Percentiles rank a stretch among this genome's conserved stretches.
Evolutionary conservation across 768 basidiomycete genomes (phyloP).

Genomic region (Tephrocybe rancida): DNA sequence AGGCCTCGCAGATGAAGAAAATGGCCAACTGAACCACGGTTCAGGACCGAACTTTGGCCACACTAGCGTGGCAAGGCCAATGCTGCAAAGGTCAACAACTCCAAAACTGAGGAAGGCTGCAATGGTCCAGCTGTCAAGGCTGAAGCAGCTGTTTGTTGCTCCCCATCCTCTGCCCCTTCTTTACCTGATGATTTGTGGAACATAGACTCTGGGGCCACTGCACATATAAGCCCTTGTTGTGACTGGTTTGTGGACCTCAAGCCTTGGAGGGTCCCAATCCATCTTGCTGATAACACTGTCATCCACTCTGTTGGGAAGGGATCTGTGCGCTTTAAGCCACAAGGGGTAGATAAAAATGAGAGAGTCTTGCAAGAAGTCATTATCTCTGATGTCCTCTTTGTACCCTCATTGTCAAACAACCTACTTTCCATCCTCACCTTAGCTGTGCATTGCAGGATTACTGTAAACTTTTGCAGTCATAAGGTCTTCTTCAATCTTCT

Average conservation of each 20-base stretch:
- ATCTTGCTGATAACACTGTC: not conserved
- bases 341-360: not conserved
- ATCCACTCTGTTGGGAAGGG: not conserved
- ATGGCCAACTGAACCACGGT: no score
- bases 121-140: conserved; percentile 9
- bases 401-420: conserved; percentile 8
- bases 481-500: conserved; percentile 2
- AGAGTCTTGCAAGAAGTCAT: not conserved
- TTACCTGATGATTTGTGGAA: conserved; percentile 4
- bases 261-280: not conserved
- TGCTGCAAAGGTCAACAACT: not conserved
- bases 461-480: not conserved
- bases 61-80: not conserved
- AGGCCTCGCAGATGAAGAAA: not conserved
- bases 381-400: conserved; percentile 5
- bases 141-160: conserved; percentile 5
- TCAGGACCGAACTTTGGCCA: no score
- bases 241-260: conserved; percentile 5
- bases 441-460: not conserved
- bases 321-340: not conserved
- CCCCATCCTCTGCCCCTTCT: not conserved
- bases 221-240: not conserved
- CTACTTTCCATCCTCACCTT: conserved; percentile 5
- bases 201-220: not conserved
- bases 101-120: conserved; percentile 5